Base-by-base conservation (phyloP, 2,329 filamentous ascomycete genomes). In the Alternaria panax region DNA sequence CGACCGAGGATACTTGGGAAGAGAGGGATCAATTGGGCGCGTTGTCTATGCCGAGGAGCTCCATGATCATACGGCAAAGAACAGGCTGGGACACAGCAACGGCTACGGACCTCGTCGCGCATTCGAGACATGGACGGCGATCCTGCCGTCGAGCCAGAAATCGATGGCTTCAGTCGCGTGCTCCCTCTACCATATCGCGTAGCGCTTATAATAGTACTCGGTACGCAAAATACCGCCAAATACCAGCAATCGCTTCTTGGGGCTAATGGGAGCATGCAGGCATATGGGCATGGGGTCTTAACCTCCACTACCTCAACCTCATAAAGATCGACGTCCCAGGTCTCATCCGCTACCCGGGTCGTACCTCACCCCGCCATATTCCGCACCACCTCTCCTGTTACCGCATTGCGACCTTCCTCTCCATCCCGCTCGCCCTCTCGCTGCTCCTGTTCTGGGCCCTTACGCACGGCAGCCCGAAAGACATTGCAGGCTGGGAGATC, bases 231-330 rank as follows among this genome's bases (percentile, higher is more conserved):
- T 20, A 11, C 18, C 36, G 2, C 16, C 20, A 16, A n/a, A 28
- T 9, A 50, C 16, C 32, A 7, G n/a, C 11, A 16, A 20, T 4
- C 7, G 18, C 42, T 4, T 27, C 22, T 43, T 7, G 22, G 25
- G 32, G 22, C 22, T 50, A 34, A 48, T 47, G 46, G 9, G 53
- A 14, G 50, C 9, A 6, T 38, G 32, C 48, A 96, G 93, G 92
- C 69, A 89, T 96, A 73, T 98, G 94, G 94, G 93, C 92, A 76
- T 99, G 94, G 93, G 93, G 90, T 66, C 80, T 91, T 69, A 98
- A 97, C 81, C 87, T 98, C 40, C 93, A 97, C 76, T 93, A 92
- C 80, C 88, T 98, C 60, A 85, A 90, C 71, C 80, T 87, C 59
- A 83, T 88, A 72, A 91, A 91, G 75, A 96, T 99, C 81, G 92